Evolutionary conservation across 768 basidiomycete species (phyloP).

Genomic region (Tricholoma furcatifolium): DNA sequence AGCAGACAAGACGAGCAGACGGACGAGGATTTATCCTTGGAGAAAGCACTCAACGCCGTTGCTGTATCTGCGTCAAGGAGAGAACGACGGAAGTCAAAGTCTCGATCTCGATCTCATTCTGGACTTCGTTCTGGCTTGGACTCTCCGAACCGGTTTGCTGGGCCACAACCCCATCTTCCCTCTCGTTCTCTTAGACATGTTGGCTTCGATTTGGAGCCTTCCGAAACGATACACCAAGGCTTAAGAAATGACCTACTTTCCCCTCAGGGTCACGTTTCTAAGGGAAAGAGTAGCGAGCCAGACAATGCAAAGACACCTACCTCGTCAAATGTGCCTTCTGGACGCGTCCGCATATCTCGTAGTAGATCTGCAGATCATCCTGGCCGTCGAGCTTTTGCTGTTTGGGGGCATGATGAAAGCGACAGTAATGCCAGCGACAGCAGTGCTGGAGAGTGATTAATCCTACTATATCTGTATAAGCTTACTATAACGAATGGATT

Average conservation of each 20-base stretch:
- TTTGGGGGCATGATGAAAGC: slow-evolving; percentile 87
- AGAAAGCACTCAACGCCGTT: slow-evolving; percentile 25
- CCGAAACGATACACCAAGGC: slow-evolving; percentile 34
- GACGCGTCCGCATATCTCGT: slow-evolving; percentile 30
- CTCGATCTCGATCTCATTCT: slow-evolving; percentile 41
- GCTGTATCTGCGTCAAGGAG: slow-evolving; percentile 32
- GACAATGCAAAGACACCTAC: slow-evolving; percentile 66
- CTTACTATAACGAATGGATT: too few relatives aligned
- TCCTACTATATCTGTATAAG: neutral
- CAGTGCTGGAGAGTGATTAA: slow-evolving; percentile 29
- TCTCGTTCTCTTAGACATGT: slow-evolving; percentile 49
- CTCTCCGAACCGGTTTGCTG: slow-evolving; percentile 60
- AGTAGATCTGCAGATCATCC: slow-evolving; percentile 37
- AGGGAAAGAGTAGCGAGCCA: slow-evolving; percentile 53
- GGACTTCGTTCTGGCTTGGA: slow-evolving; percentile 58
- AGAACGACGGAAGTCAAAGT: slow-evolving; percentile 35
- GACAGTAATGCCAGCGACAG: slow-evolving; percentile 82
- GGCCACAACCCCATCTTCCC: slow-evolving; percentile 49
- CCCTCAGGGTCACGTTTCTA: slow-evolving; percentile 36
- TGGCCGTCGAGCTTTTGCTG: slow-evolving; percentile 68
- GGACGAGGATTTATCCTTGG: slow-evolving; percentile 23
- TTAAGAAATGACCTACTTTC: slow-evolving; percentile 31
- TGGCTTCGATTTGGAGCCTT: slow-evolving; percentile 37
- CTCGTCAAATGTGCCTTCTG: slow-evolving; percentile 34
- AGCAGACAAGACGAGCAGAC: slow-evolving; percentile 18